phyloP scores from a whole-genome alignment of 257 asterid species.

The Solanum arcanum region DNA sequence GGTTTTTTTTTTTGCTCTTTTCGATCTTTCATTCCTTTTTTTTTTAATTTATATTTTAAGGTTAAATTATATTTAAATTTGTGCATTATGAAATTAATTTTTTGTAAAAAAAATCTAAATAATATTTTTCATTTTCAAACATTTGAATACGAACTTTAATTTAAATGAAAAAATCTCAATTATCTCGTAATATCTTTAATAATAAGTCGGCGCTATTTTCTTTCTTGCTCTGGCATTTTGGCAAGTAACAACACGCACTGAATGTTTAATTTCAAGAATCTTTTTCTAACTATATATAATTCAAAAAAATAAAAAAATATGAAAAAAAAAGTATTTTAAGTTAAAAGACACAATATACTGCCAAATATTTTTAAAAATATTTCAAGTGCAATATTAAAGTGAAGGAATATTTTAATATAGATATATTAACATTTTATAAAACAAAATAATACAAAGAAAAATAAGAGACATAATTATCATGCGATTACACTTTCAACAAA shows the following conservation, averaged over 20 bases:
- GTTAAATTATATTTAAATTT: background rate
- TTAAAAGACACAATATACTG: background rate
- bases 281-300: background rate
- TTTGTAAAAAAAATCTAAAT: rapidly evolving
- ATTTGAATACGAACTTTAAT: rapidly evolving
- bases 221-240: background rate
- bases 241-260: background rate
- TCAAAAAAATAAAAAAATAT: background rate
- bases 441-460: background rate
- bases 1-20: too few relatives aligned
- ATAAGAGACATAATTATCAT: background rate
- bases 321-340: too few relatives aligned
- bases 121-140: background rate
- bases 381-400: background rate
- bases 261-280: background rate
- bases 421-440: background rate
- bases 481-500: background rate
- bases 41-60: too few relatives aligned
- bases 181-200: background rate
- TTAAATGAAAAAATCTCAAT: background rate
- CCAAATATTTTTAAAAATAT: background rate
- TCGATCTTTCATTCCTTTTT: too few relatives aligned
- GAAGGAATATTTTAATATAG: background rate
- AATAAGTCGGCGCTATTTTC: background rate
- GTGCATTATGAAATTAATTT: background rate